Base-by-base conservation (phyloP, 257 asterid species). In the Primulina tabacum region DNA sequence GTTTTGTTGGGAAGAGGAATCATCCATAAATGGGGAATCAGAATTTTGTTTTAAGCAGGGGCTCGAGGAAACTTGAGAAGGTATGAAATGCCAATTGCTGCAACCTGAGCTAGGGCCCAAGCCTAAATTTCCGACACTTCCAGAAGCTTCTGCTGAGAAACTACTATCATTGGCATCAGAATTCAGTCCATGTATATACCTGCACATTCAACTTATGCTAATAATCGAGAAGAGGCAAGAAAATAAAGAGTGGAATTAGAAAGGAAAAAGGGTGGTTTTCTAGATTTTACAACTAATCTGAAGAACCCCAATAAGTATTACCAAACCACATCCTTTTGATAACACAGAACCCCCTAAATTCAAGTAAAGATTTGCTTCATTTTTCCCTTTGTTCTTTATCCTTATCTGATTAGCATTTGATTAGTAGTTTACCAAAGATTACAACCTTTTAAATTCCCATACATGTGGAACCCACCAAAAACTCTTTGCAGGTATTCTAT, bases 111-210 rank as follows among this genome's bases (percentile, higher is more conserved):
- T 78, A 24, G 88, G 83, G 72, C 90, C 88, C 70, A 88, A 76
- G 71, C 87, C 91, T 4, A 85, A 82, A 77, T 17, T 16, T 14
- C 57, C 57, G 20, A 50, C 57, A 50, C 57, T 16, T 16, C 57
- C 57, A 50, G 96, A 78, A 72, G 85, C 83, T 81, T 88, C 96
- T 0, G 78, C 72, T 4, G 95, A 81, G 82, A 79, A 88, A 82
- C 83, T 79, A 56, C 69, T 78, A 56, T 77, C 85, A 62, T 84
- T 86, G 38, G 83, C 73, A 63, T 80, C 82, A 17, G 85, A 63
- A 62, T 87, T 76, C 68, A 73, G 77, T 63, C 96, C 94, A 11
- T 79, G 86, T 69, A 79, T 64, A 71, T 89, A 89, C 92, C 96
- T 89, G 88, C 55, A 77, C 43, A 6, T 72, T 68, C 35, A 55